Evolutionary conservation across 2,329 filamentous ascomycete genomes (phyloP).

Genomic region (Xylaria sp.): DNA sequence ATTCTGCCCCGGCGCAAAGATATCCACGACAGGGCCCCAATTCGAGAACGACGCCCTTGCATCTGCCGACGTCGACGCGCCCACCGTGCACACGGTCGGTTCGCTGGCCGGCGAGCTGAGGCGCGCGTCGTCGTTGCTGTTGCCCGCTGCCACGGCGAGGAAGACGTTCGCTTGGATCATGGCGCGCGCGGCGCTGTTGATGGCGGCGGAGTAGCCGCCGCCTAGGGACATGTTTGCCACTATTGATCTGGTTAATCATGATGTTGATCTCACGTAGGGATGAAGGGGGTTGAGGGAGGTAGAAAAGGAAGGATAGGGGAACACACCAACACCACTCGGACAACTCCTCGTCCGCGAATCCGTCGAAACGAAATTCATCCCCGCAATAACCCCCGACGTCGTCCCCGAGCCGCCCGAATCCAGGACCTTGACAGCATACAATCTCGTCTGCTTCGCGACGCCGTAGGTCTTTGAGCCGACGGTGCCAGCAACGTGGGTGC

Average conservation of each 20-base stretch:
- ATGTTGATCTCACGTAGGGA: neutral
- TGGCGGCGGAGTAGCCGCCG: conserved; percentile 38
- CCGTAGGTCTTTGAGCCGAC: conserved; percentile 39
- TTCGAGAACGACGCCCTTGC: conserved; percentile 44
- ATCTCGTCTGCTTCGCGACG: conserved; percentile 39
- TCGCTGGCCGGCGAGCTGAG: conserved; percentile 45
- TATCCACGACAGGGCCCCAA: conserved; percentile 41
- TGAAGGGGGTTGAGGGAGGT: neutral
- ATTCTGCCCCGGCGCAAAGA: conserved; percentile 40
- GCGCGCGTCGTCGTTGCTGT: conserved; percentile 38
- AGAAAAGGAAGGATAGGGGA: neutral
- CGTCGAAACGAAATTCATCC: conserved; percentile 39
- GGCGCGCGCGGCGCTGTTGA: conserved; percentile 46
- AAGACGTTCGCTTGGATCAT: conserved; percentile 45
- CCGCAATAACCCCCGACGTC: conserved; percentile 31
- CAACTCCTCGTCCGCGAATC: conserved; percentile 41
- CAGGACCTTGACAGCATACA: conserved; percentile 45
- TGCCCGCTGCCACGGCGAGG: conserved; percentile 52
- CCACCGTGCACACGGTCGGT: conserved; percentile 48
- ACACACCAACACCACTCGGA: conserved; percentile 31
- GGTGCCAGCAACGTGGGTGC: conserved; percentile 33
- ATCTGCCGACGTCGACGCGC: conserved; percentile 40
- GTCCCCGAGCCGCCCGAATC: conserved; percentile 28
- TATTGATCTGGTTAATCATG: neutral
- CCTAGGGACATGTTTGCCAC: conserved; percentile 55